These are phyloP conservation scores for Pleurotus sapidus DNA, from an alignment of 768 basidiomycete genomes.

Conservation along the genomic window DNA sequence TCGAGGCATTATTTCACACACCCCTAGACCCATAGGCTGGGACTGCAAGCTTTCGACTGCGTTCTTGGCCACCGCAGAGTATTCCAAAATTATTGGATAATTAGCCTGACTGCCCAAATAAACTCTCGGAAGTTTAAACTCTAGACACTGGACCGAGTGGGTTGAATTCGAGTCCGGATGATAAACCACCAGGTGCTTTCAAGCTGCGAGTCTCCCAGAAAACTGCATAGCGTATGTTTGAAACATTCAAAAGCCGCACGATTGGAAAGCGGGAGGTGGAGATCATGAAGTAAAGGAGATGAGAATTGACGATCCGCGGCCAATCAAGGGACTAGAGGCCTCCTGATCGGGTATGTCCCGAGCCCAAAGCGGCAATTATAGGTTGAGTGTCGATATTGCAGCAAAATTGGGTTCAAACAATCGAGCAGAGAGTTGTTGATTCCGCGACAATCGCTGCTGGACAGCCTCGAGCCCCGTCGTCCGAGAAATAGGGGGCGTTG, in stretches of 20 bases:
- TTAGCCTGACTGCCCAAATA: no score
- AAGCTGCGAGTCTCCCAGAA: no score
- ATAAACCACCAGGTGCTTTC: no score
- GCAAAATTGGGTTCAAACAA: neutral
- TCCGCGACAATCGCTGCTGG: neutral
- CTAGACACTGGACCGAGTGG: no score
- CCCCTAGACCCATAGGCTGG: no score
- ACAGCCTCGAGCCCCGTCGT: neutral
- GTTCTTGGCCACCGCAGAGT: no score
- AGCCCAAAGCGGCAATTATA: constrained; percentile 4
- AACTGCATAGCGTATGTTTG: no score
- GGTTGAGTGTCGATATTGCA: neutral
- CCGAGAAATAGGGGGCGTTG: neutral
- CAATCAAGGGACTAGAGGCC: neutral
- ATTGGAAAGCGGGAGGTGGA: neutral
- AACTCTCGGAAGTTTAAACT: no score
- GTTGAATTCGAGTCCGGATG: no score
- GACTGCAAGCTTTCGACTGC: neutral
- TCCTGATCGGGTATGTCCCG: constrained; percentile 5
- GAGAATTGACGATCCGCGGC: constrained; percentile 9
- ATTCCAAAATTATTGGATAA: no score
- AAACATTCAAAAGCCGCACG: neutral
- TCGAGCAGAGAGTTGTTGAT: neutral
- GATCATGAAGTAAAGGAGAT: constrained; percentile 9
- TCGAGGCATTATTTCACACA: neutral